Base-by-base conservation (phyloP, 441 rosid genomes). In the Theobroma grandiflorum region DNA sequence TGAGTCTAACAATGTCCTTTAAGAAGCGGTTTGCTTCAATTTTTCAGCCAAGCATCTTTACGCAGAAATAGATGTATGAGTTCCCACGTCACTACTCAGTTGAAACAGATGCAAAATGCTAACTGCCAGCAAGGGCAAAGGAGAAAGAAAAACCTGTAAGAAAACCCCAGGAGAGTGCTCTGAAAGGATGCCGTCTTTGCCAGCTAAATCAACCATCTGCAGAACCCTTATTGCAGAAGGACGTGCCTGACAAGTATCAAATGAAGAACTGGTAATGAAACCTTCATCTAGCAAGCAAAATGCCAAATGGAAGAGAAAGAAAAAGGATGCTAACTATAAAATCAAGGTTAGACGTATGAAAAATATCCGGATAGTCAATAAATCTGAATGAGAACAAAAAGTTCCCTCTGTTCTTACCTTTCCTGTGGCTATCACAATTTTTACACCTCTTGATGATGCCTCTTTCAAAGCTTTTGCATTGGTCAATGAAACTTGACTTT, bases 391-490 rank as follows among this genome's bases (percentile, higher is more conserved):
- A 65, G 53, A 77, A 61, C 53, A 69, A 67, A 40, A 49, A 42
- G 67, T 67, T 38, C 65, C 62, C 38, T 31, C 53, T 67, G 43
- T 50, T 63, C 90, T 81, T 85, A 92, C 99, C 89, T 93, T 95
- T 85, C 97, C 99, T 14, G 98, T 95, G 75, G 98, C 98, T 80
- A 95, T 88, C 85, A 96, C 92, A 82, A 96, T 92, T 88, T 92
- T 96, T 76, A 96, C 83, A 40, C 98, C 99, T 80, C 95, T 92
- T 79, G 91, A 85, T 64, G 84, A 68, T 53, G 99, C 99, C 85
- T 96, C 98, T 82, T 88, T 95, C 78, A 96, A 83, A 72, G 99
- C 98, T 77, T 88, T 88, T 50, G 90, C 95, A 83, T 87, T 96
- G 80, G 88, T 78, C 63, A 78, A 84, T 15, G 97, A 85, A 82